Conservation (phyloP, 441 rosid genomes). For the Heliophila coronopifolia region DNA sequence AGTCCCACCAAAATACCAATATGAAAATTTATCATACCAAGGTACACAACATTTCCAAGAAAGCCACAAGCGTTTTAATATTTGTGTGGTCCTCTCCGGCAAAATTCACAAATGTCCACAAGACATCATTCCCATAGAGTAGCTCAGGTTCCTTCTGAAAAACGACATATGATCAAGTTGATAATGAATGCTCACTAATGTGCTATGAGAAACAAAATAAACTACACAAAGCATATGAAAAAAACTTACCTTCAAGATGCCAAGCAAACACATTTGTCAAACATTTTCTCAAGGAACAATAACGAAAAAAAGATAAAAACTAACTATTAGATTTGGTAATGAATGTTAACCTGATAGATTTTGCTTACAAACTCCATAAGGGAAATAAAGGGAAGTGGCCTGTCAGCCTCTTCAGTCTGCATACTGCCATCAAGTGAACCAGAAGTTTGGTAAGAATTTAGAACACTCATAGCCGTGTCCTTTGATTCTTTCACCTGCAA, state of each 20-base stretch:
- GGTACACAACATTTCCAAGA: constrained; percentile 87
- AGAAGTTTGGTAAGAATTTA: constrained; percentile 52
- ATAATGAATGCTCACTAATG: too few species aligned
- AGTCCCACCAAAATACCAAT: constrained; percentile 13
- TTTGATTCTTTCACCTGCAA: constrained; percentile 83
- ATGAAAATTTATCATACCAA: constrained; percentile 53
- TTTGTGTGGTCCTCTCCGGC: constrained; percentile 98
- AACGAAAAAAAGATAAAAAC: constrained; percentile 8
- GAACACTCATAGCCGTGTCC: constrained; percentile 75
- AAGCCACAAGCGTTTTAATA: constrained; percentile 89
- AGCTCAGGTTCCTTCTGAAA: constrained; percentile 91
- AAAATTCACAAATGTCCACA: constrained; percentile 97
- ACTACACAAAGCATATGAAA: neutral
- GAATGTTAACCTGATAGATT: constrained; percentile 64
- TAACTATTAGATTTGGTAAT: neutral
- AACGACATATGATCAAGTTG: too few species aligned
- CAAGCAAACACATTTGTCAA: neutral
- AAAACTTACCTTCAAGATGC: neutral
- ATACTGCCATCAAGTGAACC: constrained; percentile 53
- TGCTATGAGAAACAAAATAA: neutral
- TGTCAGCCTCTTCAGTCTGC: constrained; percentile 54
- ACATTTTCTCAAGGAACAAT: neutral
- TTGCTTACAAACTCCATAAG: constrained; percentile 90
- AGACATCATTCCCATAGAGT: constrained; percentile 82
- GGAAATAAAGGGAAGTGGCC: constrained; percentile 59